Conservation (phyloP, 257 asterid genomes). For the Solanum chmielewskii region DNA sequence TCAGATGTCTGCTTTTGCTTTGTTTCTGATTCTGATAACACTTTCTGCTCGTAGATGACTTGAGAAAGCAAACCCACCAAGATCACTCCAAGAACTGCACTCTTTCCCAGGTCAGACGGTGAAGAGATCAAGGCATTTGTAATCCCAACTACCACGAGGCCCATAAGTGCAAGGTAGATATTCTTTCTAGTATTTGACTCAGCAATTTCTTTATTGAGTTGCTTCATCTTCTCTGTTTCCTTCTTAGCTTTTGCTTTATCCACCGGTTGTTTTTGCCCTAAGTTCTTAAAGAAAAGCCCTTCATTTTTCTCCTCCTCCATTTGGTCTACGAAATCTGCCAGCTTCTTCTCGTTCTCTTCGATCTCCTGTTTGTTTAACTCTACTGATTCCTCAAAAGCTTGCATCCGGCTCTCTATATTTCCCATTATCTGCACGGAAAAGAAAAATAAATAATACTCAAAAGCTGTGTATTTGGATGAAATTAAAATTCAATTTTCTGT, state of each 20-base stretch:
- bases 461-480: neutral
- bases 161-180: slow-evolving; percentile 57
- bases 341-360: slow-evolving; percentile 48
- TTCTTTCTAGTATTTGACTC: slow-evolving; percentile 57
- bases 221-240: slow-evolving; percentile 49
- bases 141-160: slow-evolving; percentile 51
- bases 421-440: slow-evolving; percentile 71
- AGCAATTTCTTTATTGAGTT: slow-evolving; percentile 42
- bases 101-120: slow-evolving; percentile 53
- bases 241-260: slow-evolving; percentile 50
- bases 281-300: slow-evolving; percentile 74
- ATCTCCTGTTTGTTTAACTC: slow-evolving; percentile 60
- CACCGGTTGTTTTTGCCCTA: slow-evolving; percentile 34
- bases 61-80: slow-evolving; percentile 73
- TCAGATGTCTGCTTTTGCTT: slow-evolving; percentile 22
- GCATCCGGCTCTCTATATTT: slow-evolving; percentile 72
- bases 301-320: slow-evolving; percentile 61
- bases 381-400: slow-evolving; percentile 72
- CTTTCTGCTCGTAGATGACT: slow-evolving; percentile 56
- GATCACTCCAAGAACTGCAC: slow-evolving; percentile 55
- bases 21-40: slow-evolving; percentile 35
- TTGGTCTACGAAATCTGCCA: slow-evolving; percentile 51
- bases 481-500: neutral
- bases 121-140: slow-evolving; percentile 43
- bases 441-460: neutral